Conservation (phyloP, 805 yeast genomes). For the Ogataea wickerhamii region DNA sequence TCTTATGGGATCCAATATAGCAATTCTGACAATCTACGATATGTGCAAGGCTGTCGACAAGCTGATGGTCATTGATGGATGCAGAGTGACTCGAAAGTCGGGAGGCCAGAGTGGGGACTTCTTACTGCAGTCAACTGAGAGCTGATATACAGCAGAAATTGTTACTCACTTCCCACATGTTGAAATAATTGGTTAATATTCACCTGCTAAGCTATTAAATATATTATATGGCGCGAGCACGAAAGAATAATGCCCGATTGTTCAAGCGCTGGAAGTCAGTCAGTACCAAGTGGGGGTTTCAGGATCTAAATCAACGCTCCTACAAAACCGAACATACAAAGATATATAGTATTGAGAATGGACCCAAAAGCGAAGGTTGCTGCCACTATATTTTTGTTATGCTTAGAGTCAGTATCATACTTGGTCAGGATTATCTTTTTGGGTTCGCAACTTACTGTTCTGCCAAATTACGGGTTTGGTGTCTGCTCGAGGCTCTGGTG, state of each 20-base stretch:
- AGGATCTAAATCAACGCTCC: constrained; percentile 8
- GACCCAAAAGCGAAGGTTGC: constrained; percentile 8
- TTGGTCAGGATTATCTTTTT: constrained; percentile 2
- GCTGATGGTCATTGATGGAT: constrained; percentile 37
- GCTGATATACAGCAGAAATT: too few relatives aligned
- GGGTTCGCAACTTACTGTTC: constrained; percentile 21
- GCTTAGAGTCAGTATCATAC: constrained; percentile 4
- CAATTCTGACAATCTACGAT: constrained; percentile 49
- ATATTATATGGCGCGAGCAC: too few relatives aligned
- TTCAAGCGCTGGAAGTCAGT: too few relatives aligned
- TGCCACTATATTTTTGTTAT: constrained; percentile 12
- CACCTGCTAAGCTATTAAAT: too few relatives aligned
- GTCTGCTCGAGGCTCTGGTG: constrained; percentile 24
- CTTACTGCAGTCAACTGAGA: background rate
- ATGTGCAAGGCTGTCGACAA: constrained; percentile 59
- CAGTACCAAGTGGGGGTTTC: too few relatives aligned
- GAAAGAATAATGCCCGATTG: too few relatives aligned
- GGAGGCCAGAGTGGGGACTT: constrained; percentile 41
- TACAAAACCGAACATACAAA: constrained; percentile 13
- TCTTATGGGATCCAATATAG: constrained; percentile 41
- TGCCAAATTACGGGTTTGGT: constrained; percentile 17
- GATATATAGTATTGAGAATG: constrained; percentile 9
- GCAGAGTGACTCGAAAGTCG: constrained; percentile 37
- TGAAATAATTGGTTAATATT: too few relatives aligned
- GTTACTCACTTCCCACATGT: too few relatives aligned